phyloP scores from a whole-genome alignment of 352 stramenopile genomes.

The Aphanomyces invadans region DNA sequence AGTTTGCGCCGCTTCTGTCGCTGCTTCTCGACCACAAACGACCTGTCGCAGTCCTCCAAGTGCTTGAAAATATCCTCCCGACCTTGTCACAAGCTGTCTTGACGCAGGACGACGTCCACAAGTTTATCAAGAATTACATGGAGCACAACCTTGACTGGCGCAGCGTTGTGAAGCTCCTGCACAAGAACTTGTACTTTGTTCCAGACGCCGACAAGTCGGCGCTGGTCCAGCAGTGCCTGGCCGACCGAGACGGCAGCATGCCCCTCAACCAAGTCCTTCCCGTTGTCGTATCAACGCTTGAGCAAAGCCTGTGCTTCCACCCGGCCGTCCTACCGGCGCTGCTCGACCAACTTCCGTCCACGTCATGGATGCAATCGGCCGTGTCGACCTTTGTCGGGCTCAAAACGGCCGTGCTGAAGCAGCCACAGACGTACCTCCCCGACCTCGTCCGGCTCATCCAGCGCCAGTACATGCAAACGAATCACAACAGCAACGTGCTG shows the following conservation, averaged over 20 bases:
- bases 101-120: slow-evolving; percentile 1
- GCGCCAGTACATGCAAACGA: slow-evolving; percentile 8
- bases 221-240: slow-evolving; percentile 7
- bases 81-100: slow-evolving; percentile 34
- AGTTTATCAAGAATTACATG: slow-evolving; percentile 22
- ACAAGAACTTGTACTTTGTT: slow-evolving; percentile 20
- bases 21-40: slow-evolving; percentile 57
- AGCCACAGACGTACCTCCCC: not conserved
- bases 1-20: slow-evolving; percentile 64
- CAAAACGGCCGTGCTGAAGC: not conserved
- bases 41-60: slow-evolving; percentile 53
- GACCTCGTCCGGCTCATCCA: slow-evolving; percentile 1
- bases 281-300: slow-evolving; percentile 65
- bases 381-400: slow-evolving; percentile 5
- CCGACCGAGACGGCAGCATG: slow-evolving; percentile 9
- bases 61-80: slow-evolving; percentile 67
- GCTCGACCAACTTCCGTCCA: slow-evolving; percentile 31
- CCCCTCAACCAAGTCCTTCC: slow-evolving; percentile 38
- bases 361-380: slow-evolving; percentile 12
- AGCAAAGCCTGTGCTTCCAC: slow-evolving; percentile 63
- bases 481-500: not conserved
- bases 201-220: not conserved
- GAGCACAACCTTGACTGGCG: slow-evolving; percentile 18
- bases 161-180: not conserved
- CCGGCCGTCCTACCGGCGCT: slow-evolving; percentile 52